phyloP scores from a whole-genome alignment of 73 alveolate species.

The Paramecium sexaurelia region DNA sequence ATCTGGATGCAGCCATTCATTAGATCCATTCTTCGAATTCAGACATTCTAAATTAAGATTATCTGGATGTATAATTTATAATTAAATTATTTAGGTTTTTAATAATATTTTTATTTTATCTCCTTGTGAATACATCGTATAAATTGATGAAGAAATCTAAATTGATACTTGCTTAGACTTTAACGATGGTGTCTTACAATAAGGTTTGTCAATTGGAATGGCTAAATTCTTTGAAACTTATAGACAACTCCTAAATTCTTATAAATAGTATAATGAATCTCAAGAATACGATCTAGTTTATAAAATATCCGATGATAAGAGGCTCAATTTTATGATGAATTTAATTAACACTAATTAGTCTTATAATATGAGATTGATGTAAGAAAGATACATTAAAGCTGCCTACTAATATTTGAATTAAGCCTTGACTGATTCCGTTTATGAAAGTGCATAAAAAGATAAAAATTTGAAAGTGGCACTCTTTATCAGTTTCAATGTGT shows the following conservation, averaged over 20 bases:
- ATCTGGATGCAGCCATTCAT: constrained; percentile 26
- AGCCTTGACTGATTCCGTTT: background rate
- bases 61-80: background rate
- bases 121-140: background rate
- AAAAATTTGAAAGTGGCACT: background rate
- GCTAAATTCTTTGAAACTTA: constrained; percentile 51
- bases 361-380: constrained; percentile 24
- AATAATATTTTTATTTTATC: background rate
- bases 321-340: background rate
- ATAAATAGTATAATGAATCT: background rate
- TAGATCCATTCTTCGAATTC: background rate
- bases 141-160: background rate
- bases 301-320: background rate
- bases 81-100: background rate
- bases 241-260: background rate
- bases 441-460: background rate
- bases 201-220: constrained; percentile 64
- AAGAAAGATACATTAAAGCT: background rate
- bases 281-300: background rate
- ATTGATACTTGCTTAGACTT: background rate
- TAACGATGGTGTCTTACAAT: constrained; percentile 10
- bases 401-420: background rate
- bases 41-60: background rate
- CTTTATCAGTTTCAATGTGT: constrained; percentile 32
- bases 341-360: background rate